Evolutionary conservation across 495 filamentous ascomycete species (phyloP), one percentile per base, ranked within the genome.

Genomic region (Penicillium verhagenii): DNA sequence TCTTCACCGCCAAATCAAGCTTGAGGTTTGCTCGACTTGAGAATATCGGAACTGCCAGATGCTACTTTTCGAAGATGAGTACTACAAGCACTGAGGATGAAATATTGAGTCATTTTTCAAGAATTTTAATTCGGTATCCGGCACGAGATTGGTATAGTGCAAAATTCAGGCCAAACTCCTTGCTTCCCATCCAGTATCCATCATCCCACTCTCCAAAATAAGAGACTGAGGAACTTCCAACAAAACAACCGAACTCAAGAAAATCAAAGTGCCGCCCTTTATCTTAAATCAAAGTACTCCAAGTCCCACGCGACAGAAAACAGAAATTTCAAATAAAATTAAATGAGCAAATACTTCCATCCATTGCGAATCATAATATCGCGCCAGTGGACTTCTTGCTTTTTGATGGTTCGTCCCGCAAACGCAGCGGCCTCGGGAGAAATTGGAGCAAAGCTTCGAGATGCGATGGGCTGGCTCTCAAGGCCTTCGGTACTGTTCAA

Each of bases 291-390:
- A 35, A n/a, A n/a, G 13, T 35, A 35, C 31, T 35, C 31, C 10
- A 35, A n/a, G 1, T 5, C 1, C 11, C 31, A 2, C 5, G n/a
- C n/a, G 8, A 35, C 4, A 2, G 11, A 35, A 35, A 35, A n/a
- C n/a, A n/a, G n/a, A n/a, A 35, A 35, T 2, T 4, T 35, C 31
- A n/a, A 35, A 35, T 35, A 35, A 14, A 44, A 52, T 79, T 79
- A 96, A 66, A 97, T 91, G 70, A 98, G 80, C 66, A 98, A 77
- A 77, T 89, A 93, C 66, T 93, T 88, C 92, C 90, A 96, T 61
- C 85, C 85, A 72, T 93, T 93, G 68, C 86, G 85, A 74, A 82
- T 82, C 94, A 97, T 97, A 57, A 94, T 79, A 72, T 97, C 91
- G 73, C 94, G 80, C 94, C 94, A 98, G 81, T 91, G 90, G 65